Conservation (phyloP, 768 basidiomycete species). For the Tylopilus balloui region DNA sequence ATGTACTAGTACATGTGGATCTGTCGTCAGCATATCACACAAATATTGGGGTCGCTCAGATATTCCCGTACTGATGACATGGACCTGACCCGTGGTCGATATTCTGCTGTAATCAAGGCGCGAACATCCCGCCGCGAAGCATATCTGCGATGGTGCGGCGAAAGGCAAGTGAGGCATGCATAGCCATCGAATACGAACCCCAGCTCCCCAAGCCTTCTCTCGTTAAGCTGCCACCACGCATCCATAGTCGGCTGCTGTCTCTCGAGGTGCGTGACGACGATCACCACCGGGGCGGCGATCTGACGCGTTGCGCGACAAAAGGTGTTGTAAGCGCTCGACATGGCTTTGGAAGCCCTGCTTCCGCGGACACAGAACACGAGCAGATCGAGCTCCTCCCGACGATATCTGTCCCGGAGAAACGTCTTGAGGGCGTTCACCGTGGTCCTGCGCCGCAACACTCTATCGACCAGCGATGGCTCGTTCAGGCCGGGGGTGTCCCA, state of each 20-base stretch:
- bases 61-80: constrained; percentile 9
- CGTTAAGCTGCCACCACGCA: constrained; percentile 31
- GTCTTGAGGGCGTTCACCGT: constrained; percentile 12
- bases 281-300: constrained; percentile 32
- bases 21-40: constrained; percentile 20
- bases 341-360: constrained; percentile 11
- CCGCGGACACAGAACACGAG: constrained; percentile 23
- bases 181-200: constrained; percentile 27
- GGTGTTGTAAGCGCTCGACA: constrained; percentile 14
- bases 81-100: neutral
- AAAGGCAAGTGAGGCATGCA: constrained; percentile 27
- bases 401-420: constrained; percentile 32
- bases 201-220: constrained; percentile 9
- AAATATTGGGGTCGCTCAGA: neutral
- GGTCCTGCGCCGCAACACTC: constrained; percentile 7
- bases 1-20: neutral
- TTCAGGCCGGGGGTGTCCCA: constrained; percentile 35
- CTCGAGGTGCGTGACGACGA: constrained; percentile 39
- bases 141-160: constrained; percentile 14
- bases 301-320: constrained; percentile 34
- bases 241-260: constrained; percentile 28
- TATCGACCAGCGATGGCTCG: neutral
- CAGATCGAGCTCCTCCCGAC: constrained; percentile 17
- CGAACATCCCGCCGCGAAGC: constrained; percentile 17
- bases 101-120: constrained; percentile 9